Conservation (phyloP, 2,329 filamentous ascomycete species). For the Fusarium tanahbumbuense region DNA sequence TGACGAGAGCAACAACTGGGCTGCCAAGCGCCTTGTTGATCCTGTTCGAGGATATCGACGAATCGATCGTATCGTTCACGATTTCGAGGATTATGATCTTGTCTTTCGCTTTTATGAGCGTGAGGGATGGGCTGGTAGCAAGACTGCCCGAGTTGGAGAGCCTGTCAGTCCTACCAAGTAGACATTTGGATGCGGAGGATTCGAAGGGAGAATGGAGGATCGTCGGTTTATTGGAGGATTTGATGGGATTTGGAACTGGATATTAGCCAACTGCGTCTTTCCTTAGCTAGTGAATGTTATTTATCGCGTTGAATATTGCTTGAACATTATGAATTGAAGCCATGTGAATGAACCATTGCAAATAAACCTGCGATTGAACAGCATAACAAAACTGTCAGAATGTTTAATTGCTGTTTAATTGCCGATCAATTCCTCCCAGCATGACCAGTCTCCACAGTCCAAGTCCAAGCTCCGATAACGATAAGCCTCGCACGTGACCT, state of each 20-base stretch:
- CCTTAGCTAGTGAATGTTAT: background rate
- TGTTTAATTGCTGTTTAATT: background rate
- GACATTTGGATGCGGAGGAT: no score
- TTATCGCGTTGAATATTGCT: background rate
- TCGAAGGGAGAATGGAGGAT: background rate
- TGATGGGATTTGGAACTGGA: background rate
- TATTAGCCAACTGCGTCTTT: constrained; percentile 10
- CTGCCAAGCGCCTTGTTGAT: constrained; percentile 72
- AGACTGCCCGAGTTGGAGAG: constrained; percentile 66
- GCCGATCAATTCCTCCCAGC: background rate
- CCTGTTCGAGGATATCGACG: constrained; percentile 86
- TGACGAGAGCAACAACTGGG: constrained; percentile 53
- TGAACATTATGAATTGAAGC: background rate
- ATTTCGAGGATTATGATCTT: constrained; percentile 96
- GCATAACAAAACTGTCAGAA: no score
- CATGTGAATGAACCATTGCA: background rate
- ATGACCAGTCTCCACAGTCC: background rate
- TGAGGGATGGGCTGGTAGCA: constrained; percentile 75
- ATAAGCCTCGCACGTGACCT: constrained; percentile 43
- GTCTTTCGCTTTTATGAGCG: constrained; percentile 97
- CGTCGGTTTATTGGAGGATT: background rate
- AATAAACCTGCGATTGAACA: no score
- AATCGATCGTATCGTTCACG: constrained; percentile 94
- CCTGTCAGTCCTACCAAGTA: constrained; percentile 43
- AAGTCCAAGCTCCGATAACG: constrained; percentile 23